These are phyloP conservation scores for Microcyclospora pomicola DNA, from an alignment of 2,329 filamentous ascomycete genomes.

Conservation along the genomic window DNA sequence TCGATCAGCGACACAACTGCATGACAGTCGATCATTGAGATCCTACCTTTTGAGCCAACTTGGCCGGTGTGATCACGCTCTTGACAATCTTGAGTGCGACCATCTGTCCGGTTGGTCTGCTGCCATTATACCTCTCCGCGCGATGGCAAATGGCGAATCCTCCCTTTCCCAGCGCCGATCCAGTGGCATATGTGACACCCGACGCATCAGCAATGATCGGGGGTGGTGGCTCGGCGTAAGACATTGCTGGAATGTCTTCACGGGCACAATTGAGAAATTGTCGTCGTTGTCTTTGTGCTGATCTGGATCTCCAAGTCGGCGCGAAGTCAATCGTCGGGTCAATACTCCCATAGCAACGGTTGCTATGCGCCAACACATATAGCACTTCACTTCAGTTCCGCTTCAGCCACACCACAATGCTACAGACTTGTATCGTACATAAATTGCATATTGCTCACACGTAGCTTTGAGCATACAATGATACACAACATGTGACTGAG, in stretches of 20 bases:
- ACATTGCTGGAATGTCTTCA: slow-evolving; percentile 4
- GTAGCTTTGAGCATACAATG: no score
- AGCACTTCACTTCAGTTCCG: no score
- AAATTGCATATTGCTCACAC: no score
- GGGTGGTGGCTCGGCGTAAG: slow-evolving; percentile 37
- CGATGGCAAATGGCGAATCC: slow-evolving; percentile 74
- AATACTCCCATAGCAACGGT: no score
- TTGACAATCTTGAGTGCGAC: slow-evolving; percentile 74
- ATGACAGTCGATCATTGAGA: not conserved
- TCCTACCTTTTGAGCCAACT: slow-evolving; percentile 68
- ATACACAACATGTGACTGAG: no score
- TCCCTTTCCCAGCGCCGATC: slow-evolving; percentile 62
- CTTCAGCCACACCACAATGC: no score
- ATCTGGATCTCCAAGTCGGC: no score
- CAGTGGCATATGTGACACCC: slow-evolving; percentile 60
- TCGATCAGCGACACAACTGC: not conserved
- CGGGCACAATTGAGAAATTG: no score
- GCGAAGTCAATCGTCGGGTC: no score
- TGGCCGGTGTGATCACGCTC: slow-evolving; percentile 62
- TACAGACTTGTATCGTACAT: no score
- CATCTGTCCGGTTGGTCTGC: slow-evolving; percentile 46
- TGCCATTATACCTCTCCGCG: slow-evolving; percentile 46
- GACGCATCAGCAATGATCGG: slow-evolving; percentile 52
- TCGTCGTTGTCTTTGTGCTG: no score
- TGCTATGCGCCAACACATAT: no score